These are phyloP conservation scores for Pleomassaria siparia DNA, from an alignment of 2,329 filamentous ascomycete genomes.

Conservation along the genomic window DNA sequence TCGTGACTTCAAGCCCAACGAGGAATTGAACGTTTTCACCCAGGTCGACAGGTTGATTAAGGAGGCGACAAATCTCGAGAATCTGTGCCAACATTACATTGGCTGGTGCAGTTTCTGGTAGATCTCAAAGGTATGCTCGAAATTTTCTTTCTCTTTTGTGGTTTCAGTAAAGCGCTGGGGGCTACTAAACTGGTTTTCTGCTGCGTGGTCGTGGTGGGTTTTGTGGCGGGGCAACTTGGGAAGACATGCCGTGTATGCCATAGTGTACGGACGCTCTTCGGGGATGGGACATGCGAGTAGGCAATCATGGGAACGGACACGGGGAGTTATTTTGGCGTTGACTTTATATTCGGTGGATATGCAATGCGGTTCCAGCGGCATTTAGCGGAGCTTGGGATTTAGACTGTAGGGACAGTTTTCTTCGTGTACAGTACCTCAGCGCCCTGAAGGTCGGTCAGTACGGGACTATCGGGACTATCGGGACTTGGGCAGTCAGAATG, in stretches of 20 bases:
- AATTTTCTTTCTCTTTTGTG: neutral
- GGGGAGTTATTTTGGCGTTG: neutral
- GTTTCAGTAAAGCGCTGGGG: neutral
- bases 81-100: slow-evolving; percentile 97
- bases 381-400: slow-evolving; percentile 4
- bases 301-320: slow-evolving; percentile 1
- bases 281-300: neutral
- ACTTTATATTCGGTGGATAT: slow-evolving; percentile 4
- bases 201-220: neutral
- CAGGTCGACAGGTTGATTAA: slow-evolving; percentile 95
- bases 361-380: slow-evolving; percentile 4
- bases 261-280: neutral
- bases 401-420: neutral
- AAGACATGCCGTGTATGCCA: neutral
- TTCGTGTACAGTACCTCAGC: neutral
- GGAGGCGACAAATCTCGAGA: slow-evolving; percentile 95
- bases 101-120: slow-evolving; percentile 99
- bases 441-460: neutral
- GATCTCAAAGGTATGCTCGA: neutral
- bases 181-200: neutral
- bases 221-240: neutral
- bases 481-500: neutral
- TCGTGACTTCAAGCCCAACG: slow-evolving; percentile 81
- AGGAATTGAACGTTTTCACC: slow-evolving; percentile 80
- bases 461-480: neutral